Evolutionary conservation across 106 monocot species (phyloP).

Genomic region (Apostasia shenzhenica): DNA sequence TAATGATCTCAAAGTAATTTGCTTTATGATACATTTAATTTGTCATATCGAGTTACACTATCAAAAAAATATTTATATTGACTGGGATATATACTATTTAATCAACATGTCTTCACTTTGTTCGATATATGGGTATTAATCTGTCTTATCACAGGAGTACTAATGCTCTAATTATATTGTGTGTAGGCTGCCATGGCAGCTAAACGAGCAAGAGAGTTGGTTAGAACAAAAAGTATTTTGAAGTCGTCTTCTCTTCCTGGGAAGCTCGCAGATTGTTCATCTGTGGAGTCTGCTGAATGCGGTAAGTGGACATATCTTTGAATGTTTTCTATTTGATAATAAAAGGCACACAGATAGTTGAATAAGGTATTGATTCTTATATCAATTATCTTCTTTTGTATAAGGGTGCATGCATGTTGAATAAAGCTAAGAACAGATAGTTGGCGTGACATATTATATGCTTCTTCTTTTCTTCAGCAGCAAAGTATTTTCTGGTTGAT

Average conservation of each 20-base stretch:
- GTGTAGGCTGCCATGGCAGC: conserved; percentile 94
- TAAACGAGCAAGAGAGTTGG: conserved; percentile 89
- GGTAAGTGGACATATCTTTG: conserved; percentile 32
- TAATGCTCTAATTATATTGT: neutral
- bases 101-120: neutral
- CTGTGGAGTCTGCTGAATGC: conserved; percentile 80
- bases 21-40: neutral
- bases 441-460: neutral
- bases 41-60: neutral
- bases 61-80: neutral
- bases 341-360: neutral
- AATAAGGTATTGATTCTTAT: neutral
- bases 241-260: conserved; percentile 98
- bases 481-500: neutral
- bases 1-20: conserved; percentile 82
- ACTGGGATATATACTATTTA: neutral
- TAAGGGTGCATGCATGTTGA: neutral
- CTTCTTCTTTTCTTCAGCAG: neutral
- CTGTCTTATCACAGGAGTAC: neutral
- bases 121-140: neutral
- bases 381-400: neutral
- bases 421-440: neutral
- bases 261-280: conserved; percentile 92
- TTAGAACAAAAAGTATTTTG: conserved; percentile 88
- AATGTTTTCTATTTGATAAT: neutral